phyloP scores from a whole-genome alignment of 2,329 filamentous ascomycete genomes.

The Bisporella sp. region DNA sequence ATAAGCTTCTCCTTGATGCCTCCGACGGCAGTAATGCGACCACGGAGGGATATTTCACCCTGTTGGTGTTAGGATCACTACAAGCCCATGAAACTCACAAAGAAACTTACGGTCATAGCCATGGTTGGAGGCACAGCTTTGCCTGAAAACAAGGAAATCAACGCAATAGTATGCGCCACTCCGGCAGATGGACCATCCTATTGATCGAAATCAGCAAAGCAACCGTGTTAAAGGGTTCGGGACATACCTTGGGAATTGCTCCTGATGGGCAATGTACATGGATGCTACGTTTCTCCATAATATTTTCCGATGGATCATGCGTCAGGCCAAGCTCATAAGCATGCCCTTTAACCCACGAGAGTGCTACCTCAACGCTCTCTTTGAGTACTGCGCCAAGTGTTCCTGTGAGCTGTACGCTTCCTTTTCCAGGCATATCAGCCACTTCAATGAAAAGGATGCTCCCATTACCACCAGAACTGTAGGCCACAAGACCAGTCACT shows the following conservation, averaged over 20 bases:
- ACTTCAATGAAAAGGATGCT: conserved; percentile 98
- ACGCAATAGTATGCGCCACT: conserved; percentile 85
- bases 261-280: conserved; percentile 96
- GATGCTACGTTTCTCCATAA: conserved; percentile 91
- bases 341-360: conserved; percentile 96
- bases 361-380: conserved; percentile 90
- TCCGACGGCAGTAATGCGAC: conserved; percentile 86
- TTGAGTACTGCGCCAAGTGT: conserved; percentile 96
- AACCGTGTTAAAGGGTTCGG: conserved; percentile 27
- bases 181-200: conserved; percentile 83
- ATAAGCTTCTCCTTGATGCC: conserved; percentile 99
- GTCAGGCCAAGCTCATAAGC: conserved; percentile 86
- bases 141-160: conserved; percentile 83
- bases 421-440: conserved; percentile 90
- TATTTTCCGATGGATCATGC: conserved; percentile 73
- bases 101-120: conserved; percentile 74
- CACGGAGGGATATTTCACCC: conserved; percentile 70
- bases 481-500: conserved; percentile 93
- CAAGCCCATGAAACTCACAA: background rate
- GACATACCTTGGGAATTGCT: conserved; percentile 89
- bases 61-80: conserved; percentile 13
- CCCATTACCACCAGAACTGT: conserved; percentile 85
- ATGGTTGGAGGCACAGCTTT: conserved; percentile 84
- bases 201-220: conserved; percentile 1
- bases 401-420: conserved; percentile 88